Base-by-base conservation (phyloP, 108 stramenopile genomes). In the Skeletonema potamos region DNA sequence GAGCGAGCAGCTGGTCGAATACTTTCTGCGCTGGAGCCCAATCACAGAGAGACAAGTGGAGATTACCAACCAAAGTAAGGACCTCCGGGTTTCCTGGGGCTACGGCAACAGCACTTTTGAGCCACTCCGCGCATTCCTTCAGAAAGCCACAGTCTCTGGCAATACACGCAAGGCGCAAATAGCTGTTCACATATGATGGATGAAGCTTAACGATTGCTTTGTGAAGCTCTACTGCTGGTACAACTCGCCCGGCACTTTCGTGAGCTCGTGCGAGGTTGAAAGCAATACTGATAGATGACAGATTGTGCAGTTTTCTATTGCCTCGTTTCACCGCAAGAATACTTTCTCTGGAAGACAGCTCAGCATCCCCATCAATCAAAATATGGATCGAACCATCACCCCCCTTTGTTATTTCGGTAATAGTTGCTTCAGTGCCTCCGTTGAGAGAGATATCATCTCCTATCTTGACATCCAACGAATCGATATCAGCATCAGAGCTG, bases 241-340 rank as follows among this genome's bases (percentile, higher is more conserved):
- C 61, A 51, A 87, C 86, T 26, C 87, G 62, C 39, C 90, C 92
- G 7, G 81, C 74, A 15, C 85, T 72, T 82, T 95, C 94, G 70
- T 92, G 91, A 18, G 92, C 81, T 11, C 94, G 81, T 6, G 94
- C 94, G 37, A 95, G 64, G 66, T 95, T 95, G 84, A 95, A 95
- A 3, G 87, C 87, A 66, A 92, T 81, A 63, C 85, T 92, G 41
- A 91, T 87, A 9, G 91, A 84, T 20, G 70, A 62, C 1, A 85
- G 70, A 48, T 84, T 73, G 15, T 81, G 65, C 54, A 94, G 71
- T 26, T 85, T 75, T 18, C 72, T 55, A 71, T 94, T 91, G 55
- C 87, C 79, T 39, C 86, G 82, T 58, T 89, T 89, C 9, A 91
- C 85, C 34, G 43, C 64, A 18, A 91, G 27, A 34, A 61, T 33